phyloP scores from a whole-genome alignment of 495 filamentous ascomycete genomes.

The Corynascus novoguineensis region DNA sequence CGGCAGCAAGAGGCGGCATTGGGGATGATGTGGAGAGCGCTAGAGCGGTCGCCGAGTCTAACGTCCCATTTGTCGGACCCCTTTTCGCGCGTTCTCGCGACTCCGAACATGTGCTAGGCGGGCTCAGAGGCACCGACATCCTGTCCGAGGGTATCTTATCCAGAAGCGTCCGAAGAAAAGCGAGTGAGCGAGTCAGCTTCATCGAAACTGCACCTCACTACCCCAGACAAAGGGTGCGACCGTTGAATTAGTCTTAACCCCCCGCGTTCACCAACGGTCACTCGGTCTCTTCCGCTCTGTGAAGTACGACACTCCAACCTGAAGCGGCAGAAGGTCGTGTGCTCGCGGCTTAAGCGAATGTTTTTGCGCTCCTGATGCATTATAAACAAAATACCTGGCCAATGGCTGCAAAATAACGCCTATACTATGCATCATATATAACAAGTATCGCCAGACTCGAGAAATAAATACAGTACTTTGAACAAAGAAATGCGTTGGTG shows the following conservation, averaged over 20 bases:
- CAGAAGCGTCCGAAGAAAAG: background rate
- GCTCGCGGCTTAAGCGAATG: too few relatives aligned
- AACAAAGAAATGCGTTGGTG: background rate
- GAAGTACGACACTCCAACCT: background rate
- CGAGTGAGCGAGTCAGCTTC: background rate
- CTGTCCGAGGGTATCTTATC: background rate
- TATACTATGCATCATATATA: background rate
- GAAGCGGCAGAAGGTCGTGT: background rate
- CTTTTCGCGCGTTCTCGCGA: conserved; percentile 24
- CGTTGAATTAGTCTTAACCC: too few relatives aligned
- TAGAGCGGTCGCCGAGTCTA: conserved; percentile 1
- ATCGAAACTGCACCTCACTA: too few relatives aligned
- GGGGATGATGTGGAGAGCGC: background rate
- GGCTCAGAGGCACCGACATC: conserved; percentile 1
- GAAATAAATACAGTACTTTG: background rate
- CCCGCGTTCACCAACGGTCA: too few relatives aligned
- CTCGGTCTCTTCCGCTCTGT: background rate
- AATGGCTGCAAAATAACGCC: too few relatives aligned
- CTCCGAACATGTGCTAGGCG: conserved; percentile 9
- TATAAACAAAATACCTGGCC: too few relatives aligned
- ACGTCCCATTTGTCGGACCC: background rate
- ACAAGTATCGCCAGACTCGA: background rate
- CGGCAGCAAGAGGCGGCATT: conserved; percentile 17
- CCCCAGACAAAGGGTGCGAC: too few relatives aligned
- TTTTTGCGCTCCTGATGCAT: too few relatives aligned